A percentile compares a stretch with the other conserved stretches of the same genome.
phyloP scores from a whole-genome alignment of 2,329 filamentous ascomycete species.

The Exophiala spinifera region DNA sequence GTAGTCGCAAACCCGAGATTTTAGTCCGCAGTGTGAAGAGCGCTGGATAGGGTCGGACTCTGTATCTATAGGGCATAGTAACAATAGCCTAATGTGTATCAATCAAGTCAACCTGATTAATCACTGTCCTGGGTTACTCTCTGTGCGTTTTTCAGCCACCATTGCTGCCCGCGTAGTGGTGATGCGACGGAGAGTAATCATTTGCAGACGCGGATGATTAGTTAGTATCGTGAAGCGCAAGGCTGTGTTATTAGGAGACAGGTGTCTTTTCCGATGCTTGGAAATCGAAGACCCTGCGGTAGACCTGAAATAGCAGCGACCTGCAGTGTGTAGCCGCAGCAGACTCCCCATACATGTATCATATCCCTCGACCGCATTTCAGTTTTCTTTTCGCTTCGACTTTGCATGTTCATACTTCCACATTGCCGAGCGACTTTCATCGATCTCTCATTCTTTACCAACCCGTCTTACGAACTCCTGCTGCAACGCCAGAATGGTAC shows the following conservation, averaged over 20 bases:
- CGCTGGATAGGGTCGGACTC: not conserved
- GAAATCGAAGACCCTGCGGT: conserved; percentile 9
- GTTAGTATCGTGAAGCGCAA: not conserved
- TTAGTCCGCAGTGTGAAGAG: not conserved
- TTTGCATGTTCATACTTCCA: not conserved
- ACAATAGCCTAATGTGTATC: not conserved
- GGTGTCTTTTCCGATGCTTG: conserved; percentile 16
- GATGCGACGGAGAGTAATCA: conserved; percentile 1
- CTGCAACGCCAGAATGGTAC: conserved; percentile 15
- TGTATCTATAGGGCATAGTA: not conserved
- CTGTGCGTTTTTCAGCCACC: not conserved
- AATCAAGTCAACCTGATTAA: not conserved
- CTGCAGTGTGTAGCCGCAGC: not conserved
- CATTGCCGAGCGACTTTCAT: not conserved
- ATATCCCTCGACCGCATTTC: too few relatives aligned
- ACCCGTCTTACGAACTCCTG: not conserved
- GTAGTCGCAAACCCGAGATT: not conserved
- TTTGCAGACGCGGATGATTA: not conserved
- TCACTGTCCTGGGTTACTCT: not conserved
- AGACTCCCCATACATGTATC: too few relatives aligned
- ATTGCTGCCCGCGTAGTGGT: not conserved
- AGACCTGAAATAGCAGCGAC: conserved; percentile 2
- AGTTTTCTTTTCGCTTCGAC: too few relatives aligned
- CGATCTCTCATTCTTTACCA: too few relatives aligned
- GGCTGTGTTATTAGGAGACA: conserved; percentile 14